phyloP scores from a whole-genome alignment of 257 asterid species.

The Nicotiana benthamiana region DNA sequence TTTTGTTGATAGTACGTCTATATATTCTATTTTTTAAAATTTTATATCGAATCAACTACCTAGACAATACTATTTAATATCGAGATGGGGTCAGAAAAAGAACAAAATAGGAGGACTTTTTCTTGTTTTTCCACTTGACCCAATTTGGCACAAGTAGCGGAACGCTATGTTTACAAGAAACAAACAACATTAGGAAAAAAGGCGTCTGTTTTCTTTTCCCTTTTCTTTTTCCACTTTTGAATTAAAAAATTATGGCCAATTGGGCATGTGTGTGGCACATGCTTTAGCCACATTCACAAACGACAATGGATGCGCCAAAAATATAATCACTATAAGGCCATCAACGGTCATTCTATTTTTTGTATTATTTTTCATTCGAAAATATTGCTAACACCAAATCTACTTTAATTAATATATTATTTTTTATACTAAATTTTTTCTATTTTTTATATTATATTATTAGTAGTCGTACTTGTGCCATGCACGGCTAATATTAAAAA shows the following conservation, averaged over 20 bases:
- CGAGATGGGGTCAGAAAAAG: not conserved
- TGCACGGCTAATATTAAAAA: no score
- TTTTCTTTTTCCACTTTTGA: not conserved
- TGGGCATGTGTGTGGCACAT: constrained; percentile 46
- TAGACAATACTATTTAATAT: no score
- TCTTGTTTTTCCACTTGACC: constrained; percentile 32
- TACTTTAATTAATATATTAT: no score
- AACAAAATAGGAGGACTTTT: not conserved
- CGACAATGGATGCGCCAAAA: constrained; percentile 44
- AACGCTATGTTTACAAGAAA: constrained; percentile 6
- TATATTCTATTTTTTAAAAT: no score
- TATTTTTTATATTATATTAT: no score
- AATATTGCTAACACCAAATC: no score
- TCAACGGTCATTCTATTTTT: no score
- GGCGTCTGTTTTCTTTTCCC: not conserved
- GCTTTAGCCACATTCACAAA: constrained; percentile 49
- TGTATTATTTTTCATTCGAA: no score
- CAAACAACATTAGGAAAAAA: not conserved
- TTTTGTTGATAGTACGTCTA: no score
- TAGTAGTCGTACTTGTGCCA: no score
- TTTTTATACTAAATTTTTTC: no score
- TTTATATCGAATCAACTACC: no score
- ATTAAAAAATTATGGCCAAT: not conserved
- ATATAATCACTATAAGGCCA: not conserved
- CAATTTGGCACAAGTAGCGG: constrained; percentile 41